phyloP scores from a whole-genome alignment of 495 filamentous ascomycete species.

The Talaromyces stipitatus region DNA sequence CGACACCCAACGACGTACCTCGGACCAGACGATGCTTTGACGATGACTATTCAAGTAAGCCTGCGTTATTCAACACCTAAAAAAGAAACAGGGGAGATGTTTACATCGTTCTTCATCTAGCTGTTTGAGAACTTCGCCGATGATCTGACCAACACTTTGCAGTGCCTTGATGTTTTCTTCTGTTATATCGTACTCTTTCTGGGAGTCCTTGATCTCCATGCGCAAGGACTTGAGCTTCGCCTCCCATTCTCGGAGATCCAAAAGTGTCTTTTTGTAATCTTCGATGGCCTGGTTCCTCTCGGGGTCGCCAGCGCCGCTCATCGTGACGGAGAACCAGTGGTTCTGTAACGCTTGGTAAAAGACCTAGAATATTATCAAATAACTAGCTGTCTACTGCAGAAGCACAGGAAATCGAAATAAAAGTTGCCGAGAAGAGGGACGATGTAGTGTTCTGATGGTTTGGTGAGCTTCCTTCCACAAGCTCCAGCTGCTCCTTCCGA shows the following conservation, averaged over 20 bases:
- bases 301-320: conserved; percentile 45
- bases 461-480: conserved; percentile 1
- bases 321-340: conserved; percentile 19
- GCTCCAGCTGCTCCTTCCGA: conserved; percentile 1
- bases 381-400: too few species aligned
- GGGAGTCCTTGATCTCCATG: conserved; percentile 87
- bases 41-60: conserved; percentile 45
- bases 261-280: conserved; percentile 83
- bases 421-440: neutral
- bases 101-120: conserved; percentile 97
- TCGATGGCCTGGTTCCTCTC: conserved; percentile 80
- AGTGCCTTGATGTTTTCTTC: conserved; percentile 99
- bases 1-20: conserved; percentile 98
- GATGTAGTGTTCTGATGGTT: neutral
- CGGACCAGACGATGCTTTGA: conserved; percentile 93
- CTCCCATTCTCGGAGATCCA: conserved; percentile 98
- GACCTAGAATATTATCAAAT: too few species aligned
- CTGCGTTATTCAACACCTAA: neutral
- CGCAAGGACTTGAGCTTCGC: conserved; percentile 89
- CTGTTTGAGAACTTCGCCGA: conserved; percentile 98
- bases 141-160: conserved; percentile 98
- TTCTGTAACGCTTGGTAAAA: neutral
- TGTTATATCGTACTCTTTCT: conserved; percentile 91
- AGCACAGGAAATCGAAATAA: too few species aligned
- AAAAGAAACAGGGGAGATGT: conserved; percentile 12